A percentile compares a stretch with the other conserved stretches of the same genome.
These are phyloP conservation scores for Colletotrichum musicola DNA, from an alignment of 2,329 filamentous ascomycete genomes.

Conservation along the genomic window DNA sequence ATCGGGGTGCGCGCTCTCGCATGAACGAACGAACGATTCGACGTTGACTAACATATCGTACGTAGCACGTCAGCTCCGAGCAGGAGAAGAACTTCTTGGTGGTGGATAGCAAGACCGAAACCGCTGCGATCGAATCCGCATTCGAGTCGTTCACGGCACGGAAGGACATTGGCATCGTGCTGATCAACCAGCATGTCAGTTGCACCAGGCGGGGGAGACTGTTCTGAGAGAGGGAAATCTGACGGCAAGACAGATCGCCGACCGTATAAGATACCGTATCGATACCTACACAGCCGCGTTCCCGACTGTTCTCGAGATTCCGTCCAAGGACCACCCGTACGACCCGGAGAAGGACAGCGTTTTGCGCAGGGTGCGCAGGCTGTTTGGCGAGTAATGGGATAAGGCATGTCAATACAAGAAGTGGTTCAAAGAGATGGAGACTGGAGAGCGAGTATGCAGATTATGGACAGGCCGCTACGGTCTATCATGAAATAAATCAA, in stretches of 20 bases:
- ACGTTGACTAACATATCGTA: conserved; percentile 19
- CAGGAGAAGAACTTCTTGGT: conserved; percentile 98
- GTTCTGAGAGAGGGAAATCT: conserved; percentile 34
- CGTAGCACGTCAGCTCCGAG: conserved; percentile 89
- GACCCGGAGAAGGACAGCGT: conserved; percentile 99
- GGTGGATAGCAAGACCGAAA: conserved; percentile 94
- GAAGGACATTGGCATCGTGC: conserved; percentile 95
- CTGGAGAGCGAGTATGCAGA: neutral
- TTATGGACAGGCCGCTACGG: conserved; percentile 9
- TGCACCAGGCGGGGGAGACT: neutral
- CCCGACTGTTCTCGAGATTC: conserved; percentile 95
- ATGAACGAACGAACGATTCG: neutral
- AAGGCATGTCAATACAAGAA: neutral
- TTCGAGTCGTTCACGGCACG: conserved; percentile 91
- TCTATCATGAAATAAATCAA: conserved; percentile 26
- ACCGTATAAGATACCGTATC: conserved; percentile 90
- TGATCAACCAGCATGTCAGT: conserved; percentile 97
- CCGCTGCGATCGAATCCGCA: conserved; percentile 84
- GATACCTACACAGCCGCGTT: conserved; percentile 95
- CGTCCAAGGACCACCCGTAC: conserved; percentile 98
- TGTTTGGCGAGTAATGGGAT: conserved; percentile 74
- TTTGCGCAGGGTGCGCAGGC: conserved; percentile 80
- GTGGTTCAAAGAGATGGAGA: neutral
- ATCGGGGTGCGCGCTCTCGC: conserved; percentile 77
- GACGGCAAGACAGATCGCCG: conserved; percentile 77